These are phyloP conservation scores for Fusarium sp. DNA, from an alignment of 2,329 filamentous ascomycete species.

Conservation along the genomic window DNA sequence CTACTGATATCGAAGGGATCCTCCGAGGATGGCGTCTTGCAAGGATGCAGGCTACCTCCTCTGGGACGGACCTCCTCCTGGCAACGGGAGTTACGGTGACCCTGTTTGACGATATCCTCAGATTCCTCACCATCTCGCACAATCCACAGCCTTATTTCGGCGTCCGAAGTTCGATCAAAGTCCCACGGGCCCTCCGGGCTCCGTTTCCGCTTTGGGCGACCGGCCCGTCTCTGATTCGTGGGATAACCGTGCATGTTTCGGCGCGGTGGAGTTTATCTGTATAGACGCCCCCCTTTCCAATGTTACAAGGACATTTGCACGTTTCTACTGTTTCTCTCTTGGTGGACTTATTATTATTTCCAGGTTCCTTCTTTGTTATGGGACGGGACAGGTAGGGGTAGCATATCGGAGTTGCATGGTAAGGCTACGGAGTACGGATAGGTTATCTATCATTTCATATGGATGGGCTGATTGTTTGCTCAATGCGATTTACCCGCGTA, in stretches of 20 bases:
- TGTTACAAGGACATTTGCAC: slow-evolving; percentile 1
- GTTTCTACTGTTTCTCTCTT: not conserved
- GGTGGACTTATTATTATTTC: not conserved
- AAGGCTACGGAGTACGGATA: too few species aligned
- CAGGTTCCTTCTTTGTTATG: not conserved
- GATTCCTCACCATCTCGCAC: too few species aligned
- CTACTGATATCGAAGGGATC: not conserved
- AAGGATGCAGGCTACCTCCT: not conserved
- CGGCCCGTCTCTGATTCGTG: slow-evolving; percentile 36
- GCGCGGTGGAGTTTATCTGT: slow-evolving; percentile 19
- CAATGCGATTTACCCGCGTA: slow-evolving; percentile 1
- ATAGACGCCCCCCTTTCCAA: slow-evolving; percentile 20
- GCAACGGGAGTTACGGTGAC: slow-evolving; percentile 22
- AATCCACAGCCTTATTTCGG: slow-evolving; percentile 27
- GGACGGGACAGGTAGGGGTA: too few species aligned
- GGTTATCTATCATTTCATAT: too few species aligned
- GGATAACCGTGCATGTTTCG: slow-evolving; percentile 23
- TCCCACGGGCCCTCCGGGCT: slow-evolving; percentile 26
- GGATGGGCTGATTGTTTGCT: slow-evolving; percentile 1
- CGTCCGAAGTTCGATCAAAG: slow-evolving; percentile 5
- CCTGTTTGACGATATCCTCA: not conserved
- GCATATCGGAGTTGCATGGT: too few species aligned
- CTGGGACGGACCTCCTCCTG: slow-evolving; percentile 14
- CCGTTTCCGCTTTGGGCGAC: slow-evolving; percentile 36
- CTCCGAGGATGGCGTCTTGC: slow-evolving; percentile 8